Evolutionary conservation across 2,329 filamentous ascomycete species (phyloP).

Genomic region (Alternaria postmessia): DNA sequence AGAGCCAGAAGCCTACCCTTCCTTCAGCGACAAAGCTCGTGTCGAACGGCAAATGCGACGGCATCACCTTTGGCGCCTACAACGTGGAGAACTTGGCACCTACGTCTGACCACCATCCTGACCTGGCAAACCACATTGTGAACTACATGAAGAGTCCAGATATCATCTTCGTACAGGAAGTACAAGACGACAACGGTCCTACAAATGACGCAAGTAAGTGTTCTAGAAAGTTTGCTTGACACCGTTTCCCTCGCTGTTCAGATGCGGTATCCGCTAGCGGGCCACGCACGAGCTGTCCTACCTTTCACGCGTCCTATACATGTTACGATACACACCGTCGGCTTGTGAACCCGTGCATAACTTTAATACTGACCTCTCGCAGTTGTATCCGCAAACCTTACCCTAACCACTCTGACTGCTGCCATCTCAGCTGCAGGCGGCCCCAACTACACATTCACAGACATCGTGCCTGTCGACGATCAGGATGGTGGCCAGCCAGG

Average conservation of each 20-base stretch:
- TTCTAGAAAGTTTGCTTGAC: slow-evolving; percentile 9
- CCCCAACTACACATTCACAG: slow-evolving; percentile 65
- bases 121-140: slow-evolving; percentile 71
- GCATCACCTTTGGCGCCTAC: slow-evolving; percentile 71
- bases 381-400: slow-evolving; percentile 64
- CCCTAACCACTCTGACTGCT: slow-evolving; percentile 63
- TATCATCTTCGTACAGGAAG: slow-evolving; percentile 73
- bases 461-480: slow-evolving; percentile 67
- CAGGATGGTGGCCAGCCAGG: slow-evolving; percentile 72
- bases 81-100: slow-evolving; percentile 75
- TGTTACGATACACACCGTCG: not conserved
- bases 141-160: slow-evolving; percentile 69
- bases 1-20: slow-evolving; percentile 56
- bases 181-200: slow-evolving; percentile 72
- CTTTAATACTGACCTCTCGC: slow-evolving; percentile 10
- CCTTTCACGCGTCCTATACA: not conserved
- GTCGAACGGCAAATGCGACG: slow-evolving; percentile 65
- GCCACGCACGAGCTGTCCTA: not conserved
- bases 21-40: slow-evolving; percentile 62
- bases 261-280: not conserved
- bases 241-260: not conserved
- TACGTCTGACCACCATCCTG: slow-evolving; percentile 62
- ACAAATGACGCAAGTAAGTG: slow-evolving; percentile 64
- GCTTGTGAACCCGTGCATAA: not conserved
- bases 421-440: slow-evolving; percentile 62